phyloP scores from a whole-genome alignment of 495 filamentous ascomycete genomes.

The Hypoxylon perforatum region DNA sequence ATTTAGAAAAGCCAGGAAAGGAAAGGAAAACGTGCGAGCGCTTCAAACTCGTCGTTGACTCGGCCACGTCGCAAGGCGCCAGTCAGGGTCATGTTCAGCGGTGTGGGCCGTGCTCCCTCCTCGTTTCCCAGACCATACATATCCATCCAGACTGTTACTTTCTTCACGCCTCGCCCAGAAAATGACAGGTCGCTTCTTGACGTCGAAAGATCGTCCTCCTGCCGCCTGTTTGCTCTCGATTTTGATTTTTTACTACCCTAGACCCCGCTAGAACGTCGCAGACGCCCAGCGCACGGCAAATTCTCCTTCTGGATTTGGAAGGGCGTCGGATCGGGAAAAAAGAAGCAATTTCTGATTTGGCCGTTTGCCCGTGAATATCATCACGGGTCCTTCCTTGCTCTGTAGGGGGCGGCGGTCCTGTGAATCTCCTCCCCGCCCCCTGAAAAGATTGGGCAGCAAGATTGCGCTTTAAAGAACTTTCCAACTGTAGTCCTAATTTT shows the following conservation, averaged over 20 bases:
- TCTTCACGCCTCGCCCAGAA: neutral
- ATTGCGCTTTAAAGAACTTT: no score
- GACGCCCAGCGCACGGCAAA: neutral
- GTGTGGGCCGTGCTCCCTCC: no score
- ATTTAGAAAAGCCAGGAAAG: no score
- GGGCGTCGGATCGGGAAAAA: neutral
- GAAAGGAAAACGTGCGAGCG: no score
- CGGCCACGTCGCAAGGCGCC: no score
- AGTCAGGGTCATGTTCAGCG: no score
- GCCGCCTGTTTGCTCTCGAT: neutral
- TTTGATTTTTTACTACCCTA: neutral
- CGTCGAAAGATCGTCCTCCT: neutral
- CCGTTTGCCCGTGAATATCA: neutral
- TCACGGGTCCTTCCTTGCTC: neutral
- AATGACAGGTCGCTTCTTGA: constrained; percentile 27
- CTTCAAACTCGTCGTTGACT: no score
- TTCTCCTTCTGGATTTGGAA: neutral
- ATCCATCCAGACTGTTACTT: neutral
- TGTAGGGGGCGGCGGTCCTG: no score
- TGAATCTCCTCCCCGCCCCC: no score
- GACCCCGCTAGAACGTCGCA: constrained; percentile 7
- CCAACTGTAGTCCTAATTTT: no score
- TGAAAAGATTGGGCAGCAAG: no score
- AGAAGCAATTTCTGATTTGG: neutral
- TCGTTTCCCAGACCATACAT: neutral